phyloP scores from a whole-genome alignment of 305 asterid genomes.

The Caryopteris hybrid region DNA sequence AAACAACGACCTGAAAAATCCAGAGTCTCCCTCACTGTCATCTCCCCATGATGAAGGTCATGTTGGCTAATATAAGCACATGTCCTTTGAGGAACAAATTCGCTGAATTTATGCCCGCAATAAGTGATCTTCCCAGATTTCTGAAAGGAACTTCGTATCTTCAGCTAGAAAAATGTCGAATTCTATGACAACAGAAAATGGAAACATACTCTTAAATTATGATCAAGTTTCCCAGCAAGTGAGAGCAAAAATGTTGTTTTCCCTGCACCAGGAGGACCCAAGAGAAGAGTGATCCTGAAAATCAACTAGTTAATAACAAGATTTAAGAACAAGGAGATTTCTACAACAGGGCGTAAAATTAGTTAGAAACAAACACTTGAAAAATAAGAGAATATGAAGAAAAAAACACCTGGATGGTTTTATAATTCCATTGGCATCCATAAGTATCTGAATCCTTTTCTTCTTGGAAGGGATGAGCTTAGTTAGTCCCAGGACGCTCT shows the following conservation, averaged over 20 bases:
- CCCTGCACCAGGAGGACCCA: conserved; percentile 46
- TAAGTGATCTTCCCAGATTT: conserved; percentile 44
- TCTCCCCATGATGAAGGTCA: conserved; percentile 57
- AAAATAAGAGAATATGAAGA: no score
- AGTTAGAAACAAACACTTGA: no score
- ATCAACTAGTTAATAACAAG: not conserved
- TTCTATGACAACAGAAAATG: not conserved
- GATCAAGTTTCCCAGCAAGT: conserved; percentile 37
- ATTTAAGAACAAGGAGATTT: no score
- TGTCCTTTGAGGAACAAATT: conserved; percentile 50
- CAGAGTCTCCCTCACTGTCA: conserved; percentile 59
- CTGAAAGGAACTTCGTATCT: conserved; percentile 13
- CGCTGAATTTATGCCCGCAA: conserved; percentile 48
- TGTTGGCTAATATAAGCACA: conserved; percentile 57
- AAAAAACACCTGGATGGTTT: conserved; percentile 39
- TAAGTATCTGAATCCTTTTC: conserved; percentile 27
- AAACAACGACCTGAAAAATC: conserved; percentile 55
- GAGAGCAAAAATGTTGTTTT: conserved; percentile 35
- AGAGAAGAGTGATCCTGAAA: conserved; percentile 36
- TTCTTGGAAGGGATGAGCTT: conserved; percentile 24
- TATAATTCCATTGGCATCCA: conserved; percentile 27
- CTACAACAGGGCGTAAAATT: no score
- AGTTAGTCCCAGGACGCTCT: conserved; percentile 16
- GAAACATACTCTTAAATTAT: conserved; percentile 25
- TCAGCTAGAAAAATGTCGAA: not conserved